phyloP scores from a whole-genome alignment of 352 stramenopile species.

The Phytophthora pini region DNA sequence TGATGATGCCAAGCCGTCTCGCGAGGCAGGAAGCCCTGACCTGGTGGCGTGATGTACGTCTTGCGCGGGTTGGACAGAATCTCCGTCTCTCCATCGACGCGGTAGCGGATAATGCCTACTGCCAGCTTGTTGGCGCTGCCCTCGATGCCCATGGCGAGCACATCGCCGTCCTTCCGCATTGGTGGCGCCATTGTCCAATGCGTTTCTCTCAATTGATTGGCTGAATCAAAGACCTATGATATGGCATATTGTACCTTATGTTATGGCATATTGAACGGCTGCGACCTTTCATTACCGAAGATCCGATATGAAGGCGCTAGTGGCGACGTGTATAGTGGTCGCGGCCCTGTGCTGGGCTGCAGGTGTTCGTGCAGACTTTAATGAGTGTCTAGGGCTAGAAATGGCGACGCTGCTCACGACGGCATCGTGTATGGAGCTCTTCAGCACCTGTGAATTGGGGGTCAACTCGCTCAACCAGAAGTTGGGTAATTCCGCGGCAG shows the following conservation, averaged over 20 bases:
- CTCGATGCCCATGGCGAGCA: constrained; percentile 98
- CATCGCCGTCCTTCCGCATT: constrained; percentile 71
- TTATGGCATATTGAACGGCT: neutral
- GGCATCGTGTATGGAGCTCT: constrained; percentile 47
- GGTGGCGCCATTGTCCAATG: constrained; percentile 16
- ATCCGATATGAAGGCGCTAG: constrained; percentile 18
- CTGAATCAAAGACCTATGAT: constrained; percentile 11
- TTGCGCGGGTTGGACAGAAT: constrained; percentile 99
- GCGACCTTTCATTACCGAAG: constrained; percentile 37
- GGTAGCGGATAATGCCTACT: constrained; percentile 85
- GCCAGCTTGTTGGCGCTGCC: constrained; percentile 98
- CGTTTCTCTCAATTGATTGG: constrained; percentile 34
- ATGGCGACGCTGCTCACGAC: constrained; percentile 44
- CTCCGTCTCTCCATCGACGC: constrained; percentile 75
- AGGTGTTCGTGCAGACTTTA: constrained; percentile 41
- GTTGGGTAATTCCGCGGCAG: constrained; percentile 20
- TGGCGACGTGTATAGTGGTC: constrained; percentile 3
- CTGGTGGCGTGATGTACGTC: constrained; percentile 98
- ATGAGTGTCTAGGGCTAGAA: constrained; percentile 63
- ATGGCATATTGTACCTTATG: constrained; percentile 6
- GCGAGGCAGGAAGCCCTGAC: constrained; percentile 97
- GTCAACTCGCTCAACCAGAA: constrained; percentile 64
- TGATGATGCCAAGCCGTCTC: constrained; percentile 99
- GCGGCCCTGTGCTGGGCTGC: constrained; percentile 11
- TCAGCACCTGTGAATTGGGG: constrained; percentile 51